Percentiles rank a stretch among this genome's conserved stretches.
Evolutionary conservation across 2,329 filamentous ascomycete species (phyloP).

Genomic region (Verticillium zaregamsianum): DNA sequence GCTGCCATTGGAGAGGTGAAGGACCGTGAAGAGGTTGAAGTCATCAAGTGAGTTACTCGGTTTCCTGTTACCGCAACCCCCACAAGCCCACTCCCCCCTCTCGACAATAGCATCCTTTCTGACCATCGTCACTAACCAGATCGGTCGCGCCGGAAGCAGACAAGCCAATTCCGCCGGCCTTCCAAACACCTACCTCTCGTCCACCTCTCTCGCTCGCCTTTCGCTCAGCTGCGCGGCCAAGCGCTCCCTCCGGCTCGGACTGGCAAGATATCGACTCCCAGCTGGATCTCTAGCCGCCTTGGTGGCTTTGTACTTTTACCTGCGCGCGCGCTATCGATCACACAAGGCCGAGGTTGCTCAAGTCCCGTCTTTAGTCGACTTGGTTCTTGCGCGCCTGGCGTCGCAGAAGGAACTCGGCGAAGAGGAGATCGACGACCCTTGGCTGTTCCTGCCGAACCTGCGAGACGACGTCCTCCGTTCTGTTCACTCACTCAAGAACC

Average conservation of each 20-base stretch:
- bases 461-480: conserved; percentile 85
- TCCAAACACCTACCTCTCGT: conserved; percentile 64
- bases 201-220: conserved; percentile 87
- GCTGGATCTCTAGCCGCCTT: conserved; percentile 62
- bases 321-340: conserved; percentile 57
- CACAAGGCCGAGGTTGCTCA: conserved; percentile 63
- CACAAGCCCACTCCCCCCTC: conserved; percentile 12
- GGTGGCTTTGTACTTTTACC: conserved; percentile 53
- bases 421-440: conserved; percentile 64
- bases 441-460: conserved; percentile 82
- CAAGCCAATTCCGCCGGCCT: conserved; percentile 58
- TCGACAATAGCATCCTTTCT: conserved; percentile 32
- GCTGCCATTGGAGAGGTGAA: conserved; percentile 70
- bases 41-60: conserved; percentile 48
- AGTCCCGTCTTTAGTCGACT: conserved; percentile 77
- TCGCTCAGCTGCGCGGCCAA: conserved; percentile 78
- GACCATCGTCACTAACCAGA: conserved; percentile 80
- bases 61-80: conserved; percentile 11
- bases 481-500: conserved; percentile 70
- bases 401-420: conserved; percentile 80
- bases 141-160: conserved; percentile 69
- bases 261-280: conserved; percentile 84
- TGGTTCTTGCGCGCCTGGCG: conserved; percentile 79
- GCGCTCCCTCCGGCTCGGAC: conserved; percentile 70
- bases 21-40: conserved; percentile 55